phyloP scores from a whole-genome alignment of 2,329 filamentous ascomycete genomes.

The Trichoderma simmonsii region DNA sequence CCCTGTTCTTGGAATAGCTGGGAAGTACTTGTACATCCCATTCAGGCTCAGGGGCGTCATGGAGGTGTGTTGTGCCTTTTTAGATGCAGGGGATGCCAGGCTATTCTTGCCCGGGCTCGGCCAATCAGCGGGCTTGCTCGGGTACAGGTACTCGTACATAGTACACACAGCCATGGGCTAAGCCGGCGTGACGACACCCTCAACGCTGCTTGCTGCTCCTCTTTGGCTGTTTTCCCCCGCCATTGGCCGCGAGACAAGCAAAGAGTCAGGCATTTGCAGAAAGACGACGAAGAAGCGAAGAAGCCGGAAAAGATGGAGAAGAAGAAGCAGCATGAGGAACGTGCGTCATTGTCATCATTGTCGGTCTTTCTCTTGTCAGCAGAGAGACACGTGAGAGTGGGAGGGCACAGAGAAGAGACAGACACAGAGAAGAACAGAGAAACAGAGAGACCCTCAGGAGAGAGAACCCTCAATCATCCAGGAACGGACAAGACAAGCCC shows the following conservation, averaged over 20 bases:
- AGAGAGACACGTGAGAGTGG: not conserved
- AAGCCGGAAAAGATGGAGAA: not conserved
- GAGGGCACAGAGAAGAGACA: not conserved
- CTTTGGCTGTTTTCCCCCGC: not conserved
- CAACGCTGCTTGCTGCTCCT: not conserved
- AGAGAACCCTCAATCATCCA: not conserved
- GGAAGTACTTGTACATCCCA: not conserved
- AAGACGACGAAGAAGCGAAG: not conserved
- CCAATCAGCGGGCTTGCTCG: not conserved
- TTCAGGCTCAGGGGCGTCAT: not conserved
- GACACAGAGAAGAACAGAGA: not conserved
- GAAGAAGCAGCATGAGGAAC: not conserved
- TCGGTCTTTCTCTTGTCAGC: not conserved
- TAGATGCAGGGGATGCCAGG: not conserved
- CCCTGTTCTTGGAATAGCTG: not conserved
- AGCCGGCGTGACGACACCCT: slow-evolving; percentile 1
- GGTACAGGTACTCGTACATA: not conserved
- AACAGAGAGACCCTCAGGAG: not conserved
- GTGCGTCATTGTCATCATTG: not conserved
- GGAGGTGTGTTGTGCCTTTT: slow-evolving; percentile 12
- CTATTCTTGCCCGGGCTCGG: not conserved
- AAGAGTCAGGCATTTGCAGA: not conserved
- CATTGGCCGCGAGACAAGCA: not conserved
- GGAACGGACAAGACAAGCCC: not conserved
- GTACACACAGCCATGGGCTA: not conserved